A percentile compares a stretch with the other conserved stretches of the same genome.
Conservation (phyloP, 2,329 filamentous ascomycete species). For the Fusarium sp. region DNA sequence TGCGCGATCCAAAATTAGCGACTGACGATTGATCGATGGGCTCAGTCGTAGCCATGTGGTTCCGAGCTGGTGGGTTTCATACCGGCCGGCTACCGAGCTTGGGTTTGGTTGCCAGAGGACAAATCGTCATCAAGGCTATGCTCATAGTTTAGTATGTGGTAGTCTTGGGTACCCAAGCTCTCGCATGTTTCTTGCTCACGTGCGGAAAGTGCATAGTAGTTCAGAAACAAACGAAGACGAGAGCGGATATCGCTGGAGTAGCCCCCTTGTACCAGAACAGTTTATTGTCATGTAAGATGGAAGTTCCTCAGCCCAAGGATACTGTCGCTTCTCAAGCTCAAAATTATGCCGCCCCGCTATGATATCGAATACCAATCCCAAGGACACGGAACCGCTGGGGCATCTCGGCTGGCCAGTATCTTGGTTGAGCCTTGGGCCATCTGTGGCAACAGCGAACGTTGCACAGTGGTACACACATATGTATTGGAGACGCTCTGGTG, state of each 20-base stretch:
- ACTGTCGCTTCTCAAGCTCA: slow-evolving; percentile 20
- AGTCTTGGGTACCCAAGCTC: not conserved
- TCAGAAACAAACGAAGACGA: not conserved
- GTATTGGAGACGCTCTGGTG: not conserved
- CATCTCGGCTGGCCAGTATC: slow-evolving; percentile 19
- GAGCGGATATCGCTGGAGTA: slow-evolving; percentile 6
- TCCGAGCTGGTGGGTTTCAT: slow-evolving; percentile 11
- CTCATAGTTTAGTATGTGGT: not conserved
- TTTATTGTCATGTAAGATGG: slow-evolving; percentile 2
- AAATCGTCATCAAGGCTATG: not conserved
- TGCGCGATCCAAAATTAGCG: slow-evolving; percentile 13
- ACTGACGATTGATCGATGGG: not conserved
- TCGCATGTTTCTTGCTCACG: not conserved
- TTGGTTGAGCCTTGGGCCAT: slow-evolving; percentile 3
- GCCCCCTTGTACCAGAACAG: not conserved
- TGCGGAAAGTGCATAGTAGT: not conserved
- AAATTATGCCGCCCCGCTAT: slow-evolving; percentile 22
- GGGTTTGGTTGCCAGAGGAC: not conserved
- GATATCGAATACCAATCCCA: slow-evolving; percentile 27
- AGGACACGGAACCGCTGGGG: slow-evolving; percentile 26
- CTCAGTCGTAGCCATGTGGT: slow-evolving; percentile 4
- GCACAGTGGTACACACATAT: not conserved
- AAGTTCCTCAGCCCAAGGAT: slow-evolving; percentile 21
- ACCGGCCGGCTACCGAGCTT: slow-evolving; percentile 7
- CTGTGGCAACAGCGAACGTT: not conserved